Evolutionary conservation across 2,329 filamentous ascomycete genomes (phyloP).

Genomic region (Lachnellula willkommii): DNA sequence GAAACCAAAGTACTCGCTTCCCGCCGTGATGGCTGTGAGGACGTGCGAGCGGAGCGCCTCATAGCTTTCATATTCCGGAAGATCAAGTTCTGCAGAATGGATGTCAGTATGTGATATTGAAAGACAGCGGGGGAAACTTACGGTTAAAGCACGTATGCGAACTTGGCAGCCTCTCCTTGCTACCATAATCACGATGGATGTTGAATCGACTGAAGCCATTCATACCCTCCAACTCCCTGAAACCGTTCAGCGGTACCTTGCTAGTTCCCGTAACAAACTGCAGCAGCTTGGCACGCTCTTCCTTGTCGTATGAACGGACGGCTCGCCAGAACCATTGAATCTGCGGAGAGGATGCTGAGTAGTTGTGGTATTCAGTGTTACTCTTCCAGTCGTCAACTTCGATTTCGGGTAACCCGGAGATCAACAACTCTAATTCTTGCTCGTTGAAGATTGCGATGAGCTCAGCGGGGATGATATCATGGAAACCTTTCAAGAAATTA

Average conservation of each 20-base stretch:
- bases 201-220: slow-evolving; percentile 98
- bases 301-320: slow-evolving; percentile 94
- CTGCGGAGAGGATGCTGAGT: slow-evolving; percentile 86
- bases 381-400: slow-evolving; percentile 99
- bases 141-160: slow-evolving; percentile 99
- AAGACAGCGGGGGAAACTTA: slow-evolving; percentile 49
- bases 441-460: slow-evolving; percentile 97
- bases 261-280: slow-evolving; percentile 98
- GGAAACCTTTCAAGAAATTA: slow-evolving; percentile 62
- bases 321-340: slow-evolving; percentile 99
- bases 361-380: slow-evolving; percentile 98
- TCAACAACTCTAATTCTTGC: slow-evolving; percentile 92
- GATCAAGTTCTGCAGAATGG: slow-evolving; percentile 71
- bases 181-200: slow-evolving; percentile 95
- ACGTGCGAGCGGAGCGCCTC: slow-evolving; percentile 81
- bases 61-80: slow-evolving; percentile 97
- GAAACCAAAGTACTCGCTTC: slow-evolving; percentile 96
- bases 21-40: slow-evolving; percentile 94
- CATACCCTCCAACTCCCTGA: slow-evolving; percentile 99
- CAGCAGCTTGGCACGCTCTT: slow-evolving; percentile 92
- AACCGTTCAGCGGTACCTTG: slow-evolving; percentile 96
- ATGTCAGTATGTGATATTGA: slow-evolving; percentile 16
- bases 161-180: slow-evolving; percentile 89
- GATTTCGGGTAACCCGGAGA: slow-evolving; percentile 94
- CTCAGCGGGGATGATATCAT: slow-evolving; percentile 94